A percentile compares a stretch with the other conserved stretches of the same genome.
Conservation (phyloP, 2,329 filamentous ascomycete genomes). For the Pseudocercospora fuligena region DNA sequence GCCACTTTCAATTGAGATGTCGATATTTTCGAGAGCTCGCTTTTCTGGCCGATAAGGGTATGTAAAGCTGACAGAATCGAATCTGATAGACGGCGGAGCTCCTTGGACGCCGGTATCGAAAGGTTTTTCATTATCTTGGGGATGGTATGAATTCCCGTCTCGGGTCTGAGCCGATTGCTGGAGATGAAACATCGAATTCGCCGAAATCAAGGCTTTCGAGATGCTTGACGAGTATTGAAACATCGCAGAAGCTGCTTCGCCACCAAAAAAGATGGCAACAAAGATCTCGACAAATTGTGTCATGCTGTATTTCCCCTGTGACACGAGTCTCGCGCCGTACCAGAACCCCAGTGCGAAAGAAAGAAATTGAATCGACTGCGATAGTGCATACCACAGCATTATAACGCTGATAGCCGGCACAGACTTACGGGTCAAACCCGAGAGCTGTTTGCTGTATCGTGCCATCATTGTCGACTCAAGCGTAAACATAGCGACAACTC, state of each 20-base stretch:
- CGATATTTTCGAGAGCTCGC: constrained; percentile 55
- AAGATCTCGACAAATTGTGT: constrained; percentile 62
- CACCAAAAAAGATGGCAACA: constrained; percentile 66
- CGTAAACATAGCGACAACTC: not conserved
- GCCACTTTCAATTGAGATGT: constrained; percentile 41
- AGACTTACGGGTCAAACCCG: constrained; percentile 22
- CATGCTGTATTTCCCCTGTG: constrained; percentile 37
- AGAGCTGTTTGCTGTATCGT: not conserved
- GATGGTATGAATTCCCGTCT: not conserved
- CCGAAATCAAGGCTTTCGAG: constrained; percentile 39
- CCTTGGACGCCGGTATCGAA: not conserved
- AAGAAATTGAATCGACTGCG: constrained; percentile 39
- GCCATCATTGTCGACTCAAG: not conserved
- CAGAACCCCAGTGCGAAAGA: constrained; percentile 40
- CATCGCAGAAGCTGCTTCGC: constrained; percentile 68
- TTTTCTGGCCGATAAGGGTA: constrained; percentile 67
- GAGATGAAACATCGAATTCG: constrained; percentile 52
- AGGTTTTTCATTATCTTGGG: not conserved
- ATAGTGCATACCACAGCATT: constrained; percentile 34
- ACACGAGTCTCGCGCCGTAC: constrained; percentile 40
- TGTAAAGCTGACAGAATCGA: constrained; percentile 62
- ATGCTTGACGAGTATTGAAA: constrained; percentile 61
- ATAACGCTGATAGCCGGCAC: constrained; percentile 29
- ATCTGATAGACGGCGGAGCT: not conserved
- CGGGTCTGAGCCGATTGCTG: not conserved